Evolutionary conservation across 2,329 filamentous ascomycete genomes (phyloP), one percentile per base, ranked within the genome.

Genomic region (Fusarium anthophilum): DNA sequence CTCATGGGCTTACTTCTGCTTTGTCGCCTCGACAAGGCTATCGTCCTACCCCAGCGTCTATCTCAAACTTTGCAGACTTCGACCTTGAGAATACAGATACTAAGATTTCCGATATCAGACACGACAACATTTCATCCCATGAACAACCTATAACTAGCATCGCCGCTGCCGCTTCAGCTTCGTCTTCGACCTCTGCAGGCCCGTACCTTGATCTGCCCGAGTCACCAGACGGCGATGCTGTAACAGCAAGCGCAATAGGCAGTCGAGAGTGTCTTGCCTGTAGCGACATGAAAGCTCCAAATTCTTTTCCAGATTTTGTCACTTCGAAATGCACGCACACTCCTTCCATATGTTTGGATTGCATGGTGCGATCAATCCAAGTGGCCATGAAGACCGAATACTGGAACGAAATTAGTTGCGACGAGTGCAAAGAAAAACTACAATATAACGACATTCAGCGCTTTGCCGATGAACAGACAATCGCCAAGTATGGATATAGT

Each of bases 381-480:
- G 77, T 79, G 5, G 82, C 83, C 53, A 54, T 85, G 20, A 75
- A 75, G 37, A 79, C 54, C 69, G 81, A 80, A 28, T 64, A 81
- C 5, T 86, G 85, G 83, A 83, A 85, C 39, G 81, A 86, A 15
- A 83, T 90, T 45, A 80, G 80, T 50, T 91, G 89, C 58, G 87
- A 88, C 0, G 85, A 88, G 56, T 91, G 89, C 70, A 74, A 81
- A 7, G 80, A 79, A 32, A 71, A 76, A 1, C 79, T 91, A 5
- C 74, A 80, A 14, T 85, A 86, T 69, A 77, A 80, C 22, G 85
- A 87, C 24, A 82, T 91, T 6, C 81, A 84, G 66, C 79, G 80
- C 0, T 85, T 84, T 60, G 87, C 88, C 4, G 82, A 85, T 22
- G 56, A 77, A 2, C 80, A 83, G 10, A 83, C 84, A 1, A 87